Evolutionary conservation across 163 green algal species (phyloP), one percentile per base, ranked within the genome.

Genomic region (Coccomyxa subellipsoidea): DNA sequence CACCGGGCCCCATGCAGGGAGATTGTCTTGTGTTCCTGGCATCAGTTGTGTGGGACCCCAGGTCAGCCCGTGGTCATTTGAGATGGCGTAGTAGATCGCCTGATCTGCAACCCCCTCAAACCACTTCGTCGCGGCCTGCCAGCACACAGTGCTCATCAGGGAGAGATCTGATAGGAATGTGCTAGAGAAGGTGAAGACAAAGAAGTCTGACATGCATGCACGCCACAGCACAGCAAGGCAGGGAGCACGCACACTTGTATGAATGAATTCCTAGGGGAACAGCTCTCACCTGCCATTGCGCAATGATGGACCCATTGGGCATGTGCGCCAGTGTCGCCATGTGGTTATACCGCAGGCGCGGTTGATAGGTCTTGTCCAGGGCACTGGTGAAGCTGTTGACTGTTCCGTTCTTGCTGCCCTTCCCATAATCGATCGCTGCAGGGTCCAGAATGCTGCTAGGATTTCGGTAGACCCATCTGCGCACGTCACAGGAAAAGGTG

Each of bases 251-350:
- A 66, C 47, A 66, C 12, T 29, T 29, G 47, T 12, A 18, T 66
- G 12, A 66, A 12, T 66, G 18, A 66, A 29, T 66, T 66, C 47
- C n/a, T n/a, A n/a, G n/a, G n/a, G n/a, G 66, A 36, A 73, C 1
- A 73, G 66, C 66, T 73, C 29, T 73, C 12, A 72, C 77, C 77
- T 81, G 77, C 40, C 39, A 81, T 29, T 38, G 23, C 31, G 47
- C 77, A 35, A 47, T 27, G 7, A 81, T 47, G 3, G 77, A 81
- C 5, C 77, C 77, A 39, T 81, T 81, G 40, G 77, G 77, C n/a
- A 81, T 27, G 40, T 38, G 29, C 29, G 47, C 77, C 27, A 73
- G 39, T 47, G 53, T 81, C 5, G 77, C 39, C n/a, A 34, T 53
- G 53, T 81, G 77, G 31, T 38, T 39, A 7, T 80, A 80, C 18